These are phyloP conservation scores for Cephaloascus albidus DNA, from an alignment of 805 yeast genomes.

Conservation along the genomic window DNA sequence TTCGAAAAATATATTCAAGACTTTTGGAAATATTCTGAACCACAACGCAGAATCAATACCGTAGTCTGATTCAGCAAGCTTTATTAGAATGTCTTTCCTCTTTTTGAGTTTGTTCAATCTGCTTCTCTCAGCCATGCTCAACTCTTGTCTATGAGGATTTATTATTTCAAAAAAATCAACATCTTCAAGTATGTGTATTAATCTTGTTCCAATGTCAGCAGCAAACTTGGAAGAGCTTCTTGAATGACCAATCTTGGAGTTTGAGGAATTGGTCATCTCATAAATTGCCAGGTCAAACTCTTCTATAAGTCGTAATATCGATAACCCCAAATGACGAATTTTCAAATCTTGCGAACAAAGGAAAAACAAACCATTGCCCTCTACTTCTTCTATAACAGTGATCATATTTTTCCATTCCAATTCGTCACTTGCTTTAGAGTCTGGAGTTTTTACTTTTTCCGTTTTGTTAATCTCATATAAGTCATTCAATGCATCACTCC, in stretches of 20 bases:
- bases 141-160: slow-evolving; percentile 34
- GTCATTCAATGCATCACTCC: slow-evolving; percentile 28
- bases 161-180: slow-evolving; percentile 61
- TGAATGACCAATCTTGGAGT: slow-evolving; percentile 26
- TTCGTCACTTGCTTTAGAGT: slow-evolving; percentile 38
- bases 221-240: slow-evolving; percentile 62
- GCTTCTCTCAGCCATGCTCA: slow-evolving; percentile 71
- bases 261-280: slow-evolving; percentile 19
- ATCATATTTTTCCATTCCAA: slow-evolving; percentile 71
- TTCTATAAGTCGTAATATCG: slow-evolving; percentile 69
- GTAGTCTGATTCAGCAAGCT: slow-evolving; percentile 81
- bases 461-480: slow-evolving; percentile 34
- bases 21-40: slow-evolving; percentile 78
- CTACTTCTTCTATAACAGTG: slow-evolving; percentile 87
- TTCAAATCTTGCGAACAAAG: slow-evolving; percentile 79
- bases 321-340: slow-evolving; percentile 66
- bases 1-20: slow-evolving; percentile 64
- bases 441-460: slow-evolving; percentile 19
- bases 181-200: slow-evolving; percentile 68
- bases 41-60: slow-evolving; percentile 97
- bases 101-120: slow-evolving; percentile 57
- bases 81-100: slow-evolving; percentile 59
- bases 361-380: slow-evolving; percentile 90
- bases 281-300: slow-evolving; percentile 80
- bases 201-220: slow-evolving; percentile 69